Percentiles rank a stretch among this genome's conserved stretches.
These are phyloP conservation scores for Dentipellis sp. DNA, from an alignment of 768 basidiomycete species.

Conservation along the genomic window DNA sequence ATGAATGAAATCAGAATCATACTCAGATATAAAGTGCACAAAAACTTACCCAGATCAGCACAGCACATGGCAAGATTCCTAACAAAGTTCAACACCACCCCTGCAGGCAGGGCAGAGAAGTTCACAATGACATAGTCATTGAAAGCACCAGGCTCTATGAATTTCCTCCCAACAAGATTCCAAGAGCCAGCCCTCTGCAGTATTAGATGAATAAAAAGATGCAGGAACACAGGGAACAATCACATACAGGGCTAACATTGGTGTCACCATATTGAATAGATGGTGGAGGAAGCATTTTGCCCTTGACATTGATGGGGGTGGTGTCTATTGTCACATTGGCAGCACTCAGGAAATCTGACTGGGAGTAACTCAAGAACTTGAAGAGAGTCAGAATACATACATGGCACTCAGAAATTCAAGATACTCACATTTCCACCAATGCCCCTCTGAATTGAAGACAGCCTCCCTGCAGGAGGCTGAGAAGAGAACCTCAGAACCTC, in stretches of 20 bases:
- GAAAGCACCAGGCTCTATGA: constrained; percentile 4
- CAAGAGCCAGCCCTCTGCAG: constrained; percentile 6
- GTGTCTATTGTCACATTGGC: constrained; percentile 9
- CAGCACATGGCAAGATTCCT: constrained; percentile 3
- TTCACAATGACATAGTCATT: background rate
- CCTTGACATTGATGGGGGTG: constrained; percentile 5
- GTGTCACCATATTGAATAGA: constrained; percentile 6
- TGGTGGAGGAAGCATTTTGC: constrained; percentile 8
- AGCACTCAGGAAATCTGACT: constrained; percentile 9
- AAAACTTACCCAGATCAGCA: constrained; percentile 3
- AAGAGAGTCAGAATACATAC: background rate
- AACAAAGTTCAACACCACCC: background rate
- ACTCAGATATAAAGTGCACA: background rate
- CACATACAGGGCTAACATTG: constrained; percentile 1
- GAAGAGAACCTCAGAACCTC: constrained; percentile 9
- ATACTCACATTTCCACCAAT: constrained; percentile 7
- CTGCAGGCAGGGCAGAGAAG: background rate
- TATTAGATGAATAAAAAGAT: background rate
- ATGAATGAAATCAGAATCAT: background rate
- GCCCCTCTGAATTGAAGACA: constrained; percentile 7
- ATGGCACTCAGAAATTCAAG: background rate
- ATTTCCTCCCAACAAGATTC: constrained; percentile 11
- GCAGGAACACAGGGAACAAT: background rate
- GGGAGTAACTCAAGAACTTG: constrained; percentile 12
- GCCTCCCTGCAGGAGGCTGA: constrained; percentile 5